Evolutionary conservation across 495 filamentous ascomycete species (phyloP).

Genomic region (Apodospora peruviana): DNA sequence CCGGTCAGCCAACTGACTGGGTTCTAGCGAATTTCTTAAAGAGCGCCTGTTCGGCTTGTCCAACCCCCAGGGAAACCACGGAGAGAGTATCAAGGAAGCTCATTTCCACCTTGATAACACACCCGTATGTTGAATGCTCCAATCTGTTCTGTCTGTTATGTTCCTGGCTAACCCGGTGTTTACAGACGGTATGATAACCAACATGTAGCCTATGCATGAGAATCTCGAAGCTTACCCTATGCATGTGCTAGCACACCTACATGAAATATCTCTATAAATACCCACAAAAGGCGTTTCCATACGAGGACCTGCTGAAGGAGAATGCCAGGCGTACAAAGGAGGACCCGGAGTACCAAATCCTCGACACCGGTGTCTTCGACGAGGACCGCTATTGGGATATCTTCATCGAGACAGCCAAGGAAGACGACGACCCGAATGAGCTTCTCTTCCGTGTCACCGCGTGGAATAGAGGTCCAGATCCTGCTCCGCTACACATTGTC

Average conservation of each 20-base stretch:
- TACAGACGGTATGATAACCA: conserved; percentile 36
- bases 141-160: not conserved
- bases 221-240: conserved; percentile 9
- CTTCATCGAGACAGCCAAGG: conserved; percentile 93
- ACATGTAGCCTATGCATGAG: not conserved
- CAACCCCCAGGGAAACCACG: conserved; percentile 94
- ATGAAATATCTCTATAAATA: conserved; percentile 99
- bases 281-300: conserved; percentile 85
- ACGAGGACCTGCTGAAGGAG: conserved; percentile 76
- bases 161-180: not conserved
- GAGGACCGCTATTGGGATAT: conserved; percentile 96
- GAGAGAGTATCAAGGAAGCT: conserved; percentile 91
- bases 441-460: conserved; percentile 91
- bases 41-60: conserved; percentile 91
- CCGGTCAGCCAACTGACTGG: conserved; percentile 3
- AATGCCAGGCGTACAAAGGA: conserved; percentile 68
- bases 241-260: conserved; percentile 79
- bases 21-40: conserved; percentile 77
- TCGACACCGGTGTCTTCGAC: conserved; percentile 88
- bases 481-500: conserved; percentile 85
- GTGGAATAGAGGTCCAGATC: conserved; percentile 89
- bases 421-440: conserved; percentile 81
- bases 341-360: conserved; percentile 84
- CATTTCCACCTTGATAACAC: conserved; percentile 97
- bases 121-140: conserved; percentile 42